Percentiles rank a stretch among this genome's conserved stretches.
Conservation (phyloP, 768 basidiomycete species). For the Leccinum pellstonianum region DNA sequence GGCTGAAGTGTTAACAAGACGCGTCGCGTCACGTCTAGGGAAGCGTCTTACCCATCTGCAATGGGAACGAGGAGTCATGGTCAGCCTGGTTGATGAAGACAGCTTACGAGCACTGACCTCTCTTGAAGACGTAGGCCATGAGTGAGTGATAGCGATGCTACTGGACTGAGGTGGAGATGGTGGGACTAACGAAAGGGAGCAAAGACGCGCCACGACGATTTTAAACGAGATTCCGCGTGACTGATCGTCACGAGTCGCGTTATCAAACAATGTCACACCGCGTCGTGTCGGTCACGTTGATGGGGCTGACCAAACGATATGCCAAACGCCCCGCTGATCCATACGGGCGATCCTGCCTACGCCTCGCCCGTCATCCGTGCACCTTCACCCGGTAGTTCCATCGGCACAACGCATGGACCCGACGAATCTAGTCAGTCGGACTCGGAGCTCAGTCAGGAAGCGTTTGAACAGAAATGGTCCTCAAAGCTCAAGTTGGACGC, state of each 20-base stretch:
- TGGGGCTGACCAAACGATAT: slow-evolving; percentile 9
- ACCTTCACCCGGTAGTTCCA: slow-evolving; percentile 46
- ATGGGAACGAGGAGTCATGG: slow-evolving; percentile 8
- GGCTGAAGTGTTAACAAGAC: slow-evolving; percentile 16
- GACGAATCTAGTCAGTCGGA: slow-evolving; percentile 47
- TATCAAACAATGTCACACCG: slow-evolving; percentile 35
- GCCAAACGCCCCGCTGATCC: slow-evolving; percentile 32
- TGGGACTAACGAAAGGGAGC: slow-evolving; percentile 20
- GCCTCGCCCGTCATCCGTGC: slow-evolving; percentile 46
- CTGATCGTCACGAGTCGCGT: slow-evolving; percentile 31
- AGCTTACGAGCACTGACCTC: slow-evolving; percentile 41
- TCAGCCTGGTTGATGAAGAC: slow-evolving; percentile 4
- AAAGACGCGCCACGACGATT: slow-evolving; percentile 31
- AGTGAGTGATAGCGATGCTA: slow-evolving; percentile 6
- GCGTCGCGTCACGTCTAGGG: slow-evolving; percentile 21
- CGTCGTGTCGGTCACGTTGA: slow-evolving; percentile 15
- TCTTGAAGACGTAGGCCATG: slow-evolving; percentile 57
- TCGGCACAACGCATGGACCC: slow-evolving; percentile 46
- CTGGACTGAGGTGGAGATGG: slow-evolving; percentile 19
- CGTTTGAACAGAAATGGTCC: slow-evolving; percentile 38
- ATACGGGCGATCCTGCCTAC: slow-evolving; percentile 38
- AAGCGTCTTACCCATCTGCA: slow-evolving; percentile 46
- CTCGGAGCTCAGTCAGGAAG: slow-evolving; percentile 36
- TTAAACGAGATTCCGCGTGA: slow-evolving; percentile 30
- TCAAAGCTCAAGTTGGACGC: slow-evolving; percentile 35